Evolutionary conservation across 768 basidiomycete genomes (phyloP).

Genomic region (Boletus pseudopeckii): DNA sequence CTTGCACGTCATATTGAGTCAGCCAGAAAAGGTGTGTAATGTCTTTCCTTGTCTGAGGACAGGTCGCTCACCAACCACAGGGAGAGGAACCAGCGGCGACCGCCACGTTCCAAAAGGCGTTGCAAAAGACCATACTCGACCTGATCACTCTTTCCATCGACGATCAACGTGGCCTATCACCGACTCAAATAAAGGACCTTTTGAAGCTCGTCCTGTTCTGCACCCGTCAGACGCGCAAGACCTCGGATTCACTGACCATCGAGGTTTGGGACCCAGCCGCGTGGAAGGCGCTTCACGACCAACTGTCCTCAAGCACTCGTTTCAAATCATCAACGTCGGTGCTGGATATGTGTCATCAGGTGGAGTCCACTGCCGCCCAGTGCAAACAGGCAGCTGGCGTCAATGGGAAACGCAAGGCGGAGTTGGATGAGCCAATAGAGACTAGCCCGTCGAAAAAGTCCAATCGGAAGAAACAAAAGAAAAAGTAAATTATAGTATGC

Average conservation of each 20-base stretch:
- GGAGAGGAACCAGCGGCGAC: conserved; percentile 40
- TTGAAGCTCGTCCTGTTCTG: conserved; percentile 65
- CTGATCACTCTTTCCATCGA: conserved; percentile 48
- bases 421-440: conserved; percentile 22
- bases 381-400: neutral
- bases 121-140: conserved; percentile 50
- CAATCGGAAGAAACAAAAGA: conserved; percentile 47
- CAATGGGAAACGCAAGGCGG: conserved; percentile 39
- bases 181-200: conserved; percentile 74
- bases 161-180: conserved; percentile 44
- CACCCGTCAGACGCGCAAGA: conserved; percentile 58
- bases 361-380: conserved; percentile 33
- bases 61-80: conserved; percentile 22
- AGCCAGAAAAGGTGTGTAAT: conserved; percentile 28
- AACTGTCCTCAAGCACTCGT: conserved; percentile 49
- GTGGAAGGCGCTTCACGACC: conserved; percentile 51
- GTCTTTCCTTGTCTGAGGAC: neutral
- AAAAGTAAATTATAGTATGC: conserved; percentile 26
- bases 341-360: conserved; percentile 61
- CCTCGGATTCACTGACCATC: conserved; percentile 34
- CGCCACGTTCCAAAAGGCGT: conserved; percentile 41
- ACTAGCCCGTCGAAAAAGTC: conserved; percentile 35
- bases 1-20: conserved; percentile 58
- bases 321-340: conserved; percentile 64
- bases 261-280: conserved; percentile 56